Conservation (phyloP, 345 rosid genomes). For the Euphorbia tirucalli region DNA sequence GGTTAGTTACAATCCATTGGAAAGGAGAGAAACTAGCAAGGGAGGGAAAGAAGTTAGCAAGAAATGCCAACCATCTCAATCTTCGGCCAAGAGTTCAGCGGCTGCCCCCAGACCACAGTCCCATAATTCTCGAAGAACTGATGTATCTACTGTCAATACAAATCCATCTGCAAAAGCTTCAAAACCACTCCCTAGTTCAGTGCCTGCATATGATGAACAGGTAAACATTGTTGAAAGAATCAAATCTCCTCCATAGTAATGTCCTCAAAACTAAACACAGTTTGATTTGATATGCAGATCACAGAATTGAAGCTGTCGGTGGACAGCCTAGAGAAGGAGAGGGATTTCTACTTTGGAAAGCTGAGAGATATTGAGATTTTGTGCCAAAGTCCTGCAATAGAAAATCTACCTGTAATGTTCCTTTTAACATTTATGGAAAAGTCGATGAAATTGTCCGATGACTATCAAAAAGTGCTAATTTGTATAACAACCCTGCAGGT, state of each 20-base stretch:
- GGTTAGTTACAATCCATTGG: conserved; percentile 77
- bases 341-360: conserved; percentile 91
- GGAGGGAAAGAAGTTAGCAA: conserved; percentile 88
- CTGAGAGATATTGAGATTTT: conserved; percentile 87
- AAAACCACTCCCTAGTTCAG: conserved; percentile 49
- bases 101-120: conserved; percentile 57
- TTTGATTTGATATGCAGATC: conserved; percentile 45
- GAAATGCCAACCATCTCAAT: conserved; percentile 58
- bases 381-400: conserved; percentile 68
- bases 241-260: neutral
- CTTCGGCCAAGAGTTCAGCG: conserved; percentile 56
- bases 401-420: conserved; percentile 55
- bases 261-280: conserved; percentile 9
- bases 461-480: conserved; percentile 2
- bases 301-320: conserved; percentile 89
- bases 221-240: conserved; percentile 30
- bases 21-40: conserved; percentile 84
- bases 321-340: conserved; percentile 94
- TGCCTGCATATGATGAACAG: conserved; percentile 78
- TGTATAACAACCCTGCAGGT: conserved; percentile 36
- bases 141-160: conserved; percentile 43
- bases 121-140: conserved; percentile 54
- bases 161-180: conserved; percentile 51
- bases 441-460: neutral
- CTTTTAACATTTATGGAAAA: neutral